Evolutionary conservation across 371 early-diverging fungal genomes (phyloP), one percentile per base, ranked within the genome.

Genomic region (Mucor irregularis): DNA sequence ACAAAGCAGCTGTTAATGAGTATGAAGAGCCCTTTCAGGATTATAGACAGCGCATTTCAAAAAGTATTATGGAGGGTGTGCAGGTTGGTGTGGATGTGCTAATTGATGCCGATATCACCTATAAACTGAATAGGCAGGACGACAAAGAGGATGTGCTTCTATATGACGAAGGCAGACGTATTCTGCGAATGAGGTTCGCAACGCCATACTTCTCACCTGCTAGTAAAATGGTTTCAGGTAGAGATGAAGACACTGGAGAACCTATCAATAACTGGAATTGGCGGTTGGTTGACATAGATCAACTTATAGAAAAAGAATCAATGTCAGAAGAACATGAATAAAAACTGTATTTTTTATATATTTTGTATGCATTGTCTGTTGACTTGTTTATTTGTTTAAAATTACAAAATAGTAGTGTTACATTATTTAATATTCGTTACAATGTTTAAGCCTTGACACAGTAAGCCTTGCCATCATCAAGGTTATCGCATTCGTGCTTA

Each of bases 181-280:
- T 70, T 6, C 30, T 84, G 2, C 50, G 78, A 29, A 73, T 84
- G 46, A 72, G 81, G 35, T 80, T 84, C 52, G 84, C 77, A 38
- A 77, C 82, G 6, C 84, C 84, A 5, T 81, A 71, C 57, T 84
- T 84, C 50, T 68, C 70, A 47, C 80, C 84, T 17, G 81, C 81
- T 1, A 73, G 70, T 31, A 43, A 66, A 13, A 81, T 82, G 78
- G 76, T 82, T 3, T 64, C 69, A 10, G 76, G 73, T 7, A 68
- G 80, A 35, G 74, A 73, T 60, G 60, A 73, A 3, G 68, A 79
- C 24, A 78, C 78, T 13, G 66, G 74, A 5, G 81, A 82, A 28
- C 80, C 81, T 5, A 67, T 76, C 8, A 78, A 76, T 31, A 73
- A 81, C 39, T 84, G 84, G 84, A 69, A 62, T 22, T 84, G 84